A percentile compares a stretch with the other conserved stretches of the same genome.
Conservation (phyloP, 805 yeast species). For the Hanseniaspora lindneri region DNA sequence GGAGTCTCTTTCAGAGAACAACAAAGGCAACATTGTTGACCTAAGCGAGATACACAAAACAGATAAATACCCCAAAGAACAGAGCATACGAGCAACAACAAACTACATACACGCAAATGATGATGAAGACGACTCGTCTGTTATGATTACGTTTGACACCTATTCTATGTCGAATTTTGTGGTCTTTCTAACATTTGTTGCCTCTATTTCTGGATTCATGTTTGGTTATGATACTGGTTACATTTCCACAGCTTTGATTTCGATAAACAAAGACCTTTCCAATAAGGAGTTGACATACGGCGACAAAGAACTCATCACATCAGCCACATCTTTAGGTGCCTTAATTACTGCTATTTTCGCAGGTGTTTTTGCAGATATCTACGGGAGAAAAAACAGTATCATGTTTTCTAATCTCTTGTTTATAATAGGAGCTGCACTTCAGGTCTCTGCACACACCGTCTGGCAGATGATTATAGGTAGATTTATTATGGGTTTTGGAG, state of each 20-base stretch:
- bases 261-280: constrained; percentile 67
- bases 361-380: constrained; percentile 67
- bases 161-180: constrained; percentile 49
- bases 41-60: constrained; percentile 18
- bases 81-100: not conserved
- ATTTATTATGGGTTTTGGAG: constrained; percentile 90
- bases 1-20: constrained; percentile 24
- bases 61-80: constrained; percentile 12
- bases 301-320: constrained; percentile 78
- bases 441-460: constrained; percentile 64
- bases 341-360: constrained; percentile 65
- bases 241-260: constrained; percentile 83
- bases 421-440: constrained; percentile 72
- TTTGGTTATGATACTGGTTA: constrained; percentile 98
- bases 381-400: constrained; percentile 78
- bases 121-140: constrained; percentile 41
- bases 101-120: constrained; percentile 29
- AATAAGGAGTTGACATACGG: constrained; percentile 51
- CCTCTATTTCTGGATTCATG: constrained; percentile 90
- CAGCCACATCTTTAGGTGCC: constrained; percentile 93
- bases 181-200: constrained; percentile 53
- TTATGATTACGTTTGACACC: constrained; percentile 38
- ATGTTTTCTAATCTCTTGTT: constrained; percentile 74
- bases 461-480: constrained; percentile 92
- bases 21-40: constrained; percentile 18